Evolutionary conservation across 83 land plant genomes (phyloP), one percentile per base, ranked within the genome.

Genomic region (Larix sibirica): DNA sequence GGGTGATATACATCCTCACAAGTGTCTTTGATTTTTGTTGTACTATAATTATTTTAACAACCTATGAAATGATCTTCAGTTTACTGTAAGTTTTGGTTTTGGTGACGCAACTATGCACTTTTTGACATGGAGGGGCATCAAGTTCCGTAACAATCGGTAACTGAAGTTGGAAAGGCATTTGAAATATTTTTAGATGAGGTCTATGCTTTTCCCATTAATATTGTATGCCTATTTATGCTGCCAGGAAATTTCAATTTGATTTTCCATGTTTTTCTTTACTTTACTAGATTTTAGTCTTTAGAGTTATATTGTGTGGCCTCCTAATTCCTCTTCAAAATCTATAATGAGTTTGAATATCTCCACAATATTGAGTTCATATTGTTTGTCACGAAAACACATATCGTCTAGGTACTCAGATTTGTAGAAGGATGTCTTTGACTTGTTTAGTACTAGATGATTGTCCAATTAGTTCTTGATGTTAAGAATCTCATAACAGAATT

Each of bases 111-210:
- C 73, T 96, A 87, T 85, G 86, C 95, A 12, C 94, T 96, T 4
- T 96, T 90, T 85, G 93, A 91, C 77, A 83, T 67, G 85, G 89
- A 90, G 63, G 96, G 98, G 20, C 69, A 68, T 65, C 93, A 92
- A 83, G 88, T 96, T 67, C 89, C 91, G 47, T 92, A 86, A 56
- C 40, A 90, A 16, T 61, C 92, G 62, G 98, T 94, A 18, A 84
- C 87, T 82, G 84, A 86, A 77, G 92, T 96, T 79, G 96, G 94
- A 20, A 90, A 94, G 50, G 85, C 66, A 77, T 92, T 96, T 82
- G 90, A 96, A 85, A 85, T 65, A 62, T 86, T 96, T 81, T 88
- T 96, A 33, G 84, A 94, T 69, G 92, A 92, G 94, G 96, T 91
- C 20, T 28, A 28, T 28, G 28, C 28, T n/a, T n/a, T n/a, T n/a